Conservation (phyloP, 179 eudicot genomes). For the Beta lomatogona region DNA sequence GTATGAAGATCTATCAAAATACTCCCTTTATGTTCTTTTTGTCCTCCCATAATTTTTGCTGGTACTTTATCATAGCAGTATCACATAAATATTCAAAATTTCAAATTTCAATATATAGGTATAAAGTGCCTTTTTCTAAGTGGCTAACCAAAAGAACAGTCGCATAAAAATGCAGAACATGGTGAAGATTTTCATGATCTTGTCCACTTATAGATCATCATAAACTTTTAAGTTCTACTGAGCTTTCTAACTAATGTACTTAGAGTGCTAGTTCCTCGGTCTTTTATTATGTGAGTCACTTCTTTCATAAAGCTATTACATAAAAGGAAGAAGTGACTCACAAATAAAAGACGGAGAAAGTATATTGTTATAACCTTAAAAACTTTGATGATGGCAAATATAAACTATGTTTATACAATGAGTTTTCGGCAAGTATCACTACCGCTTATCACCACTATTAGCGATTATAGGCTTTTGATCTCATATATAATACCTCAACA, state of each 20-base stretch:
- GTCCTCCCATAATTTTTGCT: background rate
- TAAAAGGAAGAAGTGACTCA: no score
- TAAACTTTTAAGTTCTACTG: background rate
- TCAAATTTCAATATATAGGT: background rate
- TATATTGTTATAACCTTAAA: no score
- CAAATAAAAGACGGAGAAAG: no score
- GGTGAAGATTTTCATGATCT: constrained; percentile 6
- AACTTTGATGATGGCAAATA: no score
- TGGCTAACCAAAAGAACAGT: constrained; percentile 12
- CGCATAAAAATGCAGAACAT: background rate
- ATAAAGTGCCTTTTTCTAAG: constrained; percentile 4
- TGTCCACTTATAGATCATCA: background rate
- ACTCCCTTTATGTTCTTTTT: background rate
- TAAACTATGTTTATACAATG: no score
- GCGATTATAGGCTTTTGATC: no score
- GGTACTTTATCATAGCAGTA: background rate
- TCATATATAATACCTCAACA: no score
- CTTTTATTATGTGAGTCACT: background rate
- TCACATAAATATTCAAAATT: background rate
- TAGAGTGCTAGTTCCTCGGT: background rate
- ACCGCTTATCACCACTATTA: no score
- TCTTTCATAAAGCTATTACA: no score
- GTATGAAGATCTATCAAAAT: background rate
- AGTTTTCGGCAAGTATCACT: no score
- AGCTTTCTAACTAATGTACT: no score